These are phyloP conservation scores for Magnaporthales sp. DNA, from an alignment of 2,329 filamentous ascomycete genomes.

Conservation along the genomic window DNA sequence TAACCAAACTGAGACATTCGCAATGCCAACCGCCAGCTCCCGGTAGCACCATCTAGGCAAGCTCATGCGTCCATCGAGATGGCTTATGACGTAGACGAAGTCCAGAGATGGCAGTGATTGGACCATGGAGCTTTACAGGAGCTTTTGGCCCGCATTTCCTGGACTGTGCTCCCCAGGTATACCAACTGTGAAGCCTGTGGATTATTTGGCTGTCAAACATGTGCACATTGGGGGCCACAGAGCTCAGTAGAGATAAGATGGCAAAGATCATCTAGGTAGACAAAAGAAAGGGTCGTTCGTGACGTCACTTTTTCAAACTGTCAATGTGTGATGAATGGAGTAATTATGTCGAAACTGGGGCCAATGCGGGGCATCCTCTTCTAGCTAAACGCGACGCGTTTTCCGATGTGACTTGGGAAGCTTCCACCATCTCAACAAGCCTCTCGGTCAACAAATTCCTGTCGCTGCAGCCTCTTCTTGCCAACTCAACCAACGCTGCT, in stretches of 20 bases:
- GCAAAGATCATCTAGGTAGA: not conserved
- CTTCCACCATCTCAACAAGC: not conserved
- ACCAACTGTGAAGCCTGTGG: not conserved
- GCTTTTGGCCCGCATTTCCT: not conserved
- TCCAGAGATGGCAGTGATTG: not conserved
- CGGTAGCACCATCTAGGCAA: not conserved
- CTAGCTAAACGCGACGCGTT: not conserved
- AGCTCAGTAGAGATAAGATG: not conserved
- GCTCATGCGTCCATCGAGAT: not conserved
- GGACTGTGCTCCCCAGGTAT: not conserved
- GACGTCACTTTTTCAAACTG: not conserved
- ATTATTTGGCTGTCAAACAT: not conserved
- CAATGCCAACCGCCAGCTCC: not conserved
- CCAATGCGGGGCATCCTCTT: not conserved
- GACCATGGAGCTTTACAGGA: not conserved
- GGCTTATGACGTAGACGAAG: conserved; percentile 1
- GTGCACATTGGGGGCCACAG: not conserved
- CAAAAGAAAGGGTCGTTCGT: not conserved
- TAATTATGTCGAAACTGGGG: not conserved
- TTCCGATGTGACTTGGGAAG: not conserved
- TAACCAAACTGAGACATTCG: not conserved
- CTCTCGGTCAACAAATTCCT: not conserved
- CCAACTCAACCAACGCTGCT: not conserved
- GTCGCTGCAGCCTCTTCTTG: not conserved
- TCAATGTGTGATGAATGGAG: not conserved